Evolutionary conservation across 2,329 filamentous ascomycete species (phyloP), one percentile per base, ranked within the genome.

Genomic region (Helminthosporium solani): DNA sequence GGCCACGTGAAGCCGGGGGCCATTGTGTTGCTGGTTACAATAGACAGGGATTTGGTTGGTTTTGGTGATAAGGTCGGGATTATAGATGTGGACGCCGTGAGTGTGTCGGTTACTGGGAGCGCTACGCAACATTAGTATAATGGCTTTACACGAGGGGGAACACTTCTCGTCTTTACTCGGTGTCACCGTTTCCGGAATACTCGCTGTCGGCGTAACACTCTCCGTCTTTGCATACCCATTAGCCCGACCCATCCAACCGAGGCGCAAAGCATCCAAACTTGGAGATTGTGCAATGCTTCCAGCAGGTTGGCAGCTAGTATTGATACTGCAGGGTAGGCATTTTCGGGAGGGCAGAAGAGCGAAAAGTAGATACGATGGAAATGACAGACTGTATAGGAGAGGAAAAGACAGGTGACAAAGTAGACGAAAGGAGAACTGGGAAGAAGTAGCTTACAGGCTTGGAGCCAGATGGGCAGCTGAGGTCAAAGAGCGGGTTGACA

Each of bases 401-500:
- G 33, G 56, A 33, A 7, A 62, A 46, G 19, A 63, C 36, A 12
- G 56, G 61, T 12, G 56, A 58, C 5, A 64, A 42, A 8, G 44
- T 19, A 27, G 50, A 52, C 3, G 50, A 51, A 19, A 62, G 21
- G 25, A 61, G 27, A 34, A 56, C 42, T 8, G 48, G 47, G 42
- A 53, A 42, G 19, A 58, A 37, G 27, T 50, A 52, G 50, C 64
- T 67, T 64, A 66, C 61, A 44, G 53, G 46, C 35, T 61, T 64
- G 15, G 49, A 35, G 41, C 50, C 46, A 11, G 55, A 55, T 38
- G 66, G 64, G 56, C 69, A 72, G 7, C 66, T 61, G 34, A 72
- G 44, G 47, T 70, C 64, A 34, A 65, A 72, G 41, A 68, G 27
- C 2, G 68, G 66, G 16, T 53, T 50, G 1, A 67, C 61, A 37